A percentile compares a stretch with the other conserved stretches of the same genome.
Conservation (phyloP, 1,284 basidiomycete species). For the Ganoderma sinense region DNA sequence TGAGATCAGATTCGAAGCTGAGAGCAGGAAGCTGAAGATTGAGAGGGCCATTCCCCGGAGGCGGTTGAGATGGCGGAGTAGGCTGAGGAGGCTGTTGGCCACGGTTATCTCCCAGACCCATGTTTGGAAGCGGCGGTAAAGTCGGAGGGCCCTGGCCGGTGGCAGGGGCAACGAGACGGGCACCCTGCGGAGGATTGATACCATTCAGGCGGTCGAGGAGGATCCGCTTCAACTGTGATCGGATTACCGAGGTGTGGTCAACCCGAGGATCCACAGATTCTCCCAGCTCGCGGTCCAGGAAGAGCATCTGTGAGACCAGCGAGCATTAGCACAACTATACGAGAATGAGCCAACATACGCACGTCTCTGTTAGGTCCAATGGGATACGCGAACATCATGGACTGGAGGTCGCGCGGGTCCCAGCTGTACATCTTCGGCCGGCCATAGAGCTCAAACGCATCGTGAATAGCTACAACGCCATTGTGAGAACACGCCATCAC, state of each 20-base stretch:
- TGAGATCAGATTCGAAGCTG: constrained; percentile 36
- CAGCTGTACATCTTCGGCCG: constrained; percentile 85
- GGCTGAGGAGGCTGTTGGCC: background rate
- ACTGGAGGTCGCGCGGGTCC: constrained; percentile 81
- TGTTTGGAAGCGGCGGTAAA: constrained; percentile 36
- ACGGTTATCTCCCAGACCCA: constrained; percentile 15
- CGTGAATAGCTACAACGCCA: constrained; percentile 73
- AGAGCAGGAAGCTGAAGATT: constrained; percentile 45
- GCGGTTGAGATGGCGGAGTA: constrained; percentile 1
- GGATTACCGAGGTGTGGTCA: constrained; percentile 76
- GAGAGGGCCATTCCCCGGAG: constrained; percentile 8
- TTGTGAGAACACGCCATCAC: constrained; percentile 29
- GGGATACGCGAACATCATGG: constrained; percentile 86
- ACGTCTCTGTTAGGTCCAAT: constrained; percentile 80
- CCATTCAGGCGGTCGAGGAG: constrained; percentile 72
- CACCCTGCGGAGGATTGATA: constrained; percentile 28
- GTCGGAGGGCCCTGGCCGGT: constrained; percentile 30
- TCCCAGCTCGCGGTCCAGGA: constrained; percentile 88
- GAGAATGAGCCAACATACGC: constrained; percentile 38
- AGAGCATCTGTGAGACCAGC: constrained; percentile 66
- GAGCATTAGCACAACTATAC: constrained; percentile 17
- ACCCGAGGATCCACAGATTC: constrained; percentile 83
- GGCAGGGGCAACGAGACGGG: constrained; percentile 21
- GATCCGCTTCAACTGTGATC: constrained; percentile 68
- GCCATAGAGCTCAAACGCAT: constrained; percentile 88